phyloP scores from a whole-genome alignment of 2,329 filamentous ascomycete species.

The Diatrype stigma region DNA sequence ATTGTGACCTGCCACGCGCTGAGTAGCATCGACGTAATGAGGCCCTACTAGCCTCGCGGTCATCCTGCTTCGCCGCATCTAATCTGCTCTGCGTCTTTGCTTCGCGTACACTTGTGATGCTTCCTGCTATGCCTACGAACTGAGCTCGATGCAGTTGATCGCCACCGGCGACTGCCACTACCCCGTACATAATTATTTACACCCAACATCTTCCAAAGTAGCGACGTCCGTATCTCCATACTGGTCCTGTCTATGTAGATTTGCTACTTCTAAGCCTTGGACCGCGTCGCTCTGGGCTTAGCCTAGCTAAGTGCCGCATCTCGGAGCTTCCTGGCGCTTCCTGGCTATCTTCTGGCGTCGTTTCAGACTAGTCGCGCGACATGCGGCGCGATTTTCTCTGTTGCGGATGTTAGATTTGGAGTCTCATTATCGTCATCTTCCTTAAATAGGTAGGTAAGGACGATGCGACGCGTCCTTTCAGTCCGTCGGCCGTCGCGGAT shows the following conservation, averaged over 20 bases:
- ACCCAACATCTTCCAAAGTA: not conserved
- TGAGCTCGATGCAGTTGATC: not conserved
- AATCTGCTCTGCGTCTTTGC: too few relatives aligned
- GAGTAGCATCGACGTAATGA: too few relatives aligned
- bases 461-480: conserved; percentile 37
- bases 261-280: too few relatives aligned
- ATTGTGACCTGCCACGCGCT: too few relatives aligned
- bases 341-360: too few relatives aligned
- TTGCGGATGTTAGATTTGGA: not conserved
- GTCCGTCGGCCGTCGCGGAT: conserved; percentile 57
- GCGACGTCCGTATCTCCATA: not conserved
- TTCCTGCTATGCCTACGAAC: not conserved
- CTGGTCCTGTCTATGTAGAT: not conserved
- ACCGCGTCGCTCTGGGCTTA: too few relatives aligned
- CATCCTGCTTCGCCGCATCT: too few relatives aligned
- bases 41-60: too few relatives aligned
- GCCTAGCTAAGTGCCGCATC: too few relatives aligned
- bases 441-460: not conserved
- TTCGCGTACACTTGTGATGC: too few relatives aligned
- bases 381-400: not conserved
- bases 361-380: not conserved
- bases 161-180: not conserved
- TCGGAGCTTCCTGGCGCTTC: too few relatives aligned
- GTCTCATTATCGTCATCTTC: not conserved
- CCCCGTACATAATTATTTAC: not conserved